These are phyloP conservation scores for Russula foetens DNA, from an alignment of 768 basidiomycete species.

Conservation along the genomic window DNA sequence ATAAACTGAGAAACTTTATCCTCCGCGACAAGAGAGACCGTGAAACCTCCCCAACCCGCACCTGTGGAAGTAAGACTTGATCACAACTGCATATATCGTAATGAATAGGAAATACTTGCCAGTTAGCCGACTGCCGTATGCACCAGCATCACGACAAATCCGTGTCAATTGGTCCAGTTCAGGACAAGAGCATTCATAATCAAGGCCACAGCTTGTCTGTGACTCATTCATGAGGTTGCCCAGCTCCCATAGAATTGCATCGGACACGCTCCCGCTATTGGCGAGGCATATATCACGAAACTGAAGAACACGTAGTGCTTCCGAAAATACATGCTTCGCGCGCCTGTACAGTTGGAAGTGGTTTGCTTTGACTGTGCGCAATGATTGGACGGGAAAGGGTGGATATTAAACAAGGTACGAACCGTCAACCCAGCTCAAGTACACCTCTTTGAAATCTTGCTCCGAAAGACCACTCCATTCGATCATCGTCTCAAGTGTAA, in stretches of 20 bases:
- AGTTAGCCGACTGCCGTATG: constrained; percentile 77
- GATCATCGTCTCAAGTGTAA: constrained; percentile 71
- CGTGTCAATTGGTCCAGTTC: constrained; percentile 65
- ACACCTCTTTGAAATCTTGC: constrained; percentile 53
- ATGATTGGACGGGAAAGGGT: not conserved
- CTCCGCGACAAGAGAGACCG: constrained; percentile 71
- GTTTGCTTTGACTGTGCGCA: constrained; percentile 57
- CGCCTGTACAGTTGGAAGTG: constrained; percentile 81
- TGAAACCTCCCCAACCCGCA: constrained; percentile 90
- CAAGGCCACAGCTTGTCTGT: constrained; percentile 56
- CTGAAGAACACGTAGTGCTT: constrained; percentile 71
- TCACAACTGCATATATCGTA: not conserved
- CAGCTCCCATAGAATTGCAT: constrained; percentile 37
- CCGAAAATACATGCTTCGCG: constrained; percentile 71
- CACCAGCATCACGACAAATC: constrained; percentile 55
- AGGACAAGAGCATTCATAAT: constrained; percentile 74
- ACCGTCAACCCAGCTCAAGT: constrained; percentile 78
- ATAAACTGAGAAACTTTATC: constrained; percentile 57
- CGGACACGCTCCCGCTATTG: constrained; percentile 20
- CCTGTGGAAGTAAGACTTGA: constrained; percentile 32
- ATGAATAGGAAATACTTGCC: constrained; percentile 34
- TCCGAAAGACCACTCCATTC: constrained; percentile 48
- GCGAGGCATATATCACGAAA: constrained; percentile 56
- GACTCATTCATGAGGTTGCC: constrained; percentile 75
- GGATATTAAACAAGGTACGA: constrained; percentile 20